phyloP scores from a whole-genome alignment of 352 stramenopile species.

The Pythium sp. region DNA sequence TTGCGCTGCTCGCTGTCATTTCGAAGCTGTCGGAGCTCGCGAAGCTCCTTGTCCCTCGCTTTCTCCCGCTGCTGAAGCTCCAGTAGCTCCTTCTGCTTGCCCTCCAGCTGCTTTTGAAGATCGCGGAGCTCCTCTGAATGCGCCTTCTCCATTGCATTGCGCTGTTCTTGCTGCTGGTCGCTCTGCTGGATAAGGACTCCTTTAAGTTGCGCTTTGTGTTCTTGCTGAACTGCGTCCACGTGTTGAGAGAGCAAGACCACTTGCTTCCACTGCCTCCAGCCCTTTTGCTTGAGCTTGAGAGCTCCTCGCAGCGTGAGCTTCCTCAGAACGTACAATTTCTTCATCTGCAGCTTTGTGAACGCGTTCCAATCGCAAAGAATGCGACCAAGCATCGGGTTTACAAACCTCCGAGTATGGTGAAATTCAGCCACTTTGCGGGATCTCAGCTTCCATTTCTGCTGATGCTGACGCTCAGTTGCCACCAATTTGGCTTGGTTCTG shows the following conservation, averaged over 20 bases:
- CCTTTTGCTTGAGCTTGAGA: neutral
- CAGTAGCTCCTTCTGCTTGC: conserved; percentile 25
- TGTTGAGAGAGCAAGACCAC: neutral
- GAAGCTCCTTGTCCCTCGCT: conserved; percentile 4
- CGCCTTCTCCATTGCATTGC: conserved; percentile 5
- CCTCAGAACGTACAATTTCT: neutral
- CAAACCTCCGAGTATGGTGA: neutral
- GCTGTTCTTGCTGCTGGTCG: conserved; percentile 7
- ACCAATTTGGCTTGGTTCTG: neutral
- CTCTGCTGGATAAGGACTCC: neutral
- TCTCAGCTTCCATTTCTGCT: neutral
- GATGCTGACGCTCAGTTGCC: neutral
- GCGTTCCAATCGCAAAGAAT: conserved; percentile 9
- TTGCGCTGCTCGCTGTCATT: conserved; percentile 17
- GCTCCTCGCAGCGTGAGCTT: conserved; percentile 8
- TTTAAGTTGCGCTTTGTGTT: neutral
- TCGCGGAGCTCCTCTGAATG: conserved; percentile 23
- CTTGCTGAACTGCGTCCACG: neutral
- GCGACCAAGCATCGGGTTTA: neutral
- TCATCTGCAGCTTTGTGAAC: neutral
- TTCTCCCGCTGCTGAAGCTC: neutral
- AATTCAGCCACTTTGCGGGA: neutral
- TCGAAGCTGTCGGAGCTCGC: conserved; percentile 17
- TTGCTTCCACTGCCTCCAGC: conserved; percentile 16
- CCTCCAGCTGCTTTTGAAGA: conserved; percentile 20